phyloP scores from a whole-genome alignment of 495 filamentous ascomycete species.

The Usnea hakonensis region DNA sequence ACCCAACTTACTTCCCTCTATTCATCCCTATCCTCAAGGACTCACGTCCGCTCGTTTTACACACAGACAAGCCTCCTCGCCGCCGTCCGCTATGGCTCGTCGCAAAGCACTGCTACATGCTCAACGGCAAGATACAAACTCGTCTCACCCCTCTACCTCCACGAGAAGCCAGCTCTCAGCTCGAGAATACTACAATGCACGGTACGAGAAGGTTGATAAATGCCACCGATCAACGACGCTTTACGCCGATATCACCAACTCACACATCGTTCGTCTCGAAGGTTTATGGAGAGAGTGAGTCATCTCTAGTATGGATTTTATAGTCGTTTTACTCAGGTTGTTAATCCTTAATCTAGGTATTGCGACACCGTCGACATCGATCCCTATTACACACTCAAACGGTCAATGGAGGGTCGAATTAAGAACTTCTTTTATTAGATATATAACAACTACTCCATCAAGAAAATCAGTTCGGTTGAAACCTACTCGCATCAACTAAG shows the following conservation, averaged over 20 bases:
- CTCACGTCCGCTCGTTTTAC: too few species aligned
- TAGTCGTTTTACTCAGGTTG: not conserved
- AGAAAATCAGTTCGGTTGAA: conserved; percentile 11
- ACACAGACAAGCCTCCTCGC: not conserved
- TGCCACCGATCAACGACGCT: conserved; percentile 5
- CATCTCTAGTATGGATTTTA: not conserved
- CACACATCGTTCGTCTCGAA: conserved; percentile 6
- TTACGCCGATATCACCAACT: conserved; percentile 9
- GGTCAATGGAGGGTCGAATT: not conserved
- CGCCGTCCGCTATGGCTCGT: not conserved
- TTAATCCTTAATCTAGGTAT: conserved; percentile 4
- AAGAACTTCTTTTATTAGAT: conserved; percentile 13
- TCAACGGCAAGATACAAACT: not conserved
- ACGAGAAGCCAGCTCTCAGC: not conserved
- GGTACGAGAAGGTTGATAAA: conserved; percentile 10
- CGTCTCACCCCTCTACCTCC: not conserved
- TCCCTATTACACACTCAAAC: not conserved
- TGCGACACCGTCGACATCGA: not conserved
- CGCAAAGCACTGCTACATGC: too few species aligned
- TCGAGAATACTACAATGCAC: conserved; percentile 11
- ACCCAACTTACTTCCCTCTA: too few species aligned
- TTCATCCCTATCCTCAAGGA: too few species aligned
- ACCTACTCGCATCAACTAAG: conserved; percentile 11
- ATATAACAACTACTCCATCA: conserved; percentile 10
- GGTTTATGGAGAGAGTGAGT: conserved; percentile 14